Evolutionary conservation across 2,329 filamentous ascomycete genomes (phyloP), one percentile per base, ranked within the genome.

Genomic region (Trichoderma harzianum): DNA sequence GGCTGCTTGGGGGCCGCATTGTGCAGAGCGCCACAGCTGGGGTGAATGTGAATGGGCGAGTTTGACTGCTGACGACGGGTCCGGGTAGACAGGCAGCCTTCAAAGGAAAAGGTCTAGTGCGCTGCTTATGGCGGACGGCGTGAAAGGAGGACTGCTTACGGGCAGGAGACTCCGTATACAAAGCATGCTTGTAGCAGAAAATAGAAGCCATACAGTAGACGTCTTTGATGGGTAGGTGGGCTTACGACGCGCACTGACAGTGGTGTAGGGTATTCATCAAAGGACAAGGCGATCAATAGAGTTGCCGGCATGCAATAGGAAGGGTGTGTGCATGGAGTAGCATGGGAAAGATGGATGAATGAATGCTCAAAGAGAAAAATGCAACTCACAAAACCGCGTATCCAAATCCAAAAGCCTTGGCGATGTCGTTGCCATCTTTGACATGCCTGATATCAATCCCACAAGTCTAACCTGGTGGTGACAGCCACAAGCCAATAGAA

Each of bases 401-500:
- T 60, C 14, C 26, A 32, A 18, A 26, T 28, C 30, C n/a, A 24
- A 16, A 11, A 11, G 12, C 16, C 65, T 68, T 60, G 24, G 65
- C 51, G 24, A 36, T 26, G 63, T 34, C 36, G 65, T 69, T 7
- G 55, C 55, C 65, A 34, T 69, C 65, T 60, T 24, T 36, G 39
- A 18, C 34, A 34, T 61, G 21, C 55, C 30, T 1, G 7, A 34
- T 39, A 51, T 21, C 34, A 67, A 69, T 60, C 34, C n/a, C n/a
- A 53, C 67, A 67, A 21, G 57, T 36, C 21, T 4, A 26, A 62
- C 21, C 32, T 47, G 60, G 61, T 57, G 68, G 60, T 70, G 68
- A 58, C 51, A 47, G 32, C 68, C 68, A 60, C 68, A 64, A 70
- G 60, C 68, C 68, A 64, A 70, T 70, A 24, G 60, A 55, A 57